phyloP scores from a whole-genome alignment of 495 filamentous ascomycete species.

The Lepidopterella palustris region DNA sequence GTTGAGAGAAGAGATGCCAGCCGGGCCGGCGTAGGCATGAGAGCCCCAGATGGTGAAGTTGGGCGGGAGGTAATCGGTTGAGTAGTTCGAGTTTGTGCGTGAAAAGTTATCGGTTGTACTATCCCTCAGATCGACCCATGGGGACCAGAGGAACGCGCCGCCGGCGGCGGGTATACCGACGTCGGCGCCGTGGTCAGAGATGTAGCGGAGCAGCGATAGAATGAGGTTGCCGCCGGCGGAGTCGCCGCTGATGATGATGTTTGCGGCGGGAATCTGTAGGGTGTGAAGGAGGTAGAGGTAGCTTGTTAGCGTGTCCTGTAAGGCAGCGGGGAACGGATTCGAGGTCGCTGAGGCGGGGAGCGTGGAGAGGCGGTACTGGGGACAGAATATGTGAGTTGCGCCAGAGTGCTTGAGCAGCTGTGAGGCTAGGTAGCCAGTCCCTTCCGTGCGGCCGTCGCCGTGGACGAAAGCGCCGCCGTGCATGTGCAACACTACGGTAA shows the following conservation, averaged over 20 bases:
- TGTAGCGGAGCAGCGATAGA: slow-evolving; percentile 27
- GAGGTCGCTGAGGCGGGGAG: slow-evolving; percentile 18
- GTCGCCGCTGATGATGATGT: slow-evolving; percentile 30
- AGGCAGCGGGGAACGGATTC: slow-evolving; percentile 31
- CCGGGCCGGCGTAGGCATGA: slow-evolving; percentile 27
- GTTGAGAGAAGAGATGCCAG: slow-evolving; percentile 12
- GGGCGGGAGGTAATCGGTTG: slow-evolving; percentile 36
- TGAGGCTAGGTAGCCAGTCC: slow-evolving; percentile 35
- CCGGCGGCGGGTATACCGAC: slow-evolving; percentile 9
- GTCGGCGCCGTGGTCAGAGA: slow-evolving; percentile 23
- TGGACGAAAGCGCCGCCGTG: slow-evolving; percentile 48
- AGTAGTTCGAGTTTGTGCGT: slow-evolving; percentile 32
- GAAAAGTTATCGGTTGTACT: slow-evolving; percentile 10
- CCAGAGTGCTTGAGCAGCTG: slow-evolving; percentile 22
- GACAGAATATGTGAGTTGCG: slow-evolving; percentile 24
- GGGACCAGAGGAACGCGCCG: slow-evolving; percentile 35
- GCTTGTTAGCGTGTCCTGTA: slow-evolving; percentile 29
- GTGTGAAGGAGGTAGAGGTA: slow-evolving; percentile 28
- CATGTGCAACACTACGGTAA: slow-evolving; percentile 43
- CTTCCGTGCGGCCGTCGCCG: slow-evolving; percentile 36
- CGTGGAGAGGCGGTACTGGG: slow-evolving; percentile 31
- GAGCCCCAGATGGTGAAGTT: slow-evolving; percentile 37
- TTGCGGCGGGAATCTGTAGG: slow-evolving; percentile 20
- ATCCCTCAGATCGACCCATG: slow-evolving; percentile 35
- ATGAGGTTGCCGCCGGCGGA: slow-evolving; percentile 31